Evolutionary conservation across 306 rosid genomes (phyloP).

Genomic region (Pueraria montana): DNA sequence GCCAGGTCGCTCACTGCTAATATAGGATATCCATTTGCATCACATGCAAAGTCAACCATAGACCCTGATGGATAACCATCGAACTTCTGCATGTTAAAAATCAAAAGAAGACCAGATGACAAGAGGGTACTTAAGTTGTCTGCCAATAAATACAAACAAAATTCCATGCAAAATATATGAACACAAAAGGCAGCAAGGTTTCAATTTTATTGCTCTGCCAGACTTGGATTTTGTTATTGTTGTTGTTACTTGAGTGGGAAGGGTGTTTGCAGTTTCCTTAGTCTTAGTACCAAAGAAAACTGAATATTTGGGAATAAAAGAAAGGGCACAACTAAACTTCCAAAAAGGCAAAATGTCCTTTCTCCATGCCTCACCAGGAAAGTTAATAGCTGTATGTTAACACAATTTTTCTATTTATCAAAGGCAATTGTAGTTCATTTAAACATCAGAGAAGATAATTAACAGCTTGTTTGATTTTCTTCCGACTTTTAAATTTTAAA

Average conservation of each 20-base stretch:
- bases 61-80: constrained; percentile 96
- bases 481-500: no score
- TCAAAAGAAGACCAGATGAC: constrained; percentile 33
- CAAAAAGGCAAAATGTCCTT: neutral
- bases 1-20: constrained; percentile 92
- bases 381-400: neutral
- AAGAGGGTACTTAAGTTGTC: constrained; percentile 30
- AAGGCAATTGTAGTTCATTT: neutral
- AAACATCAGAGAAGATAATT: neutral
- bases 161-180: constrained; percentile 30
- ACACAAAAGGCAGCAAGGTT: constrained; percentile 17
- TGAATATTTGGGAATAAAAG: constrained; percentile 12
- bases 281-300: neutral
- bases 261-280: constrained; percentile 2
- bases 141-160: constrained; percentile 26
- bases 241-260: constrained; percentile 12
- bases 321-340: constrained; percentile 18
- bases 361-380: neutral
- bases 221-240: neutral
- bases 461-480: no score
- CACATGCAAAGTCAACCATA: constrained; percentile 90
- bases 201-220: constrained; percentile 30
- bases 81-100: constrained; percentile 62
- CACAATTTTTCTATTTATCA: neutral
- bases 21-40: constrained; percentile 86